These are phyloP conservation scores for Sarocladiaceae sp. DNA, from an alignment of 2,329 filamentous ascomycete species.

Conservation along the genomic window DNA sequence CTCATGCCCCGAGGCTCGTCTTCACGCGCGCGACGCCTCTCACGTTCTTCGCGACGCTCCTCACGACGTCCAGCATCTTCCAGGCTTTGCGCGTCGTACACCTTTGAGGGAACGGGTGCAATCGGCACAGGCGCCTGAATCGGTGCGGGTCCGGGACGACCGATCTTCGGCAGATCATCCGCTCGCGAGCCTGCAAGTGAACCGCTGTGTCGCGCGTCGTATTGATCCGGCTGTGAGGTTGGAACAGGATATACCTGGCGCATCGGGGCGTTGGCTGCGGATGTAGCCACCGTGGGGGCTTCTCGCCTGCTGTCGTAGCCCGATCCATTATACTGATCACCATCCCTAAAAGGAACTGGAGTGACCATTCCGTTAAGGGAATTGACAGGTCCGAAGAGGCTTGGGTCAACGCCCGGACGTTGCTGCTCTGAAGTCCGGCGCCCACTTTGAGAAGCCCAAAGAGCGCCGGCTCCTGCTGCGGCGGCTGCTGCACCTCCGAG, in stretches of 20 bases:
- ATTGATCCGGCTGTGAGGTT: constrained; percentile 59
- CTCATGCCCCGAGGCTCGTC: constrained; percentile 18
- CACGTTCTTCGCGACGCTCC: constrained; percentile 21
- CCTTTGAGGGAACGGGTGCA: constrained; percentile 63
- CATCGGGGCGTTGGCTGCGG: constrained; percentile 30
- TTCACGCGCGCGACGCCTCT: background rate
- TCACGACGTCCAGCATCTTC: constrained; percentile 32
- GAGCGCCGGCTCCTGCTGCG: constrained; percentile 35
- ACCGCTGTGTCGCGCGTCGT: constrained; percentile 42
- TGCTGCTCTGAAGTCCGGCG: constrained; percentile 15
- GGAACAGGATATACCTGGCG: constrained; percentile 64
- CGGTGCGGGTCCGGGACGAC: constrained; percentile 57
- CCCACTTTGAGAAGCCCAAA: constrained; percentile 14
- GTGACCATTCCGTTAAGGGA: constrained; percentile 54
- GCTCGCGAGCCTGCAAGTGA: constrained; percentile 41
- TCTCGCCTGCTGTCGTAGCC: background rate
- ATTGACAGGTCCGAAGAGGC: constrained; percentile 56
- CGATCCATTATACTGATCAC: constrained; percentile 18
- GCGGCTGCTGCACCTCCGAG: constrained; percentile 24
- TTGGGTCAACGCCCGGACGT: constrained; percentile 52
- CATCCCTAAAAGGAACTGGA: constrained; percentile 10
- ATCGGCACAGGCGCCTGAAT: constrained; percentile 85
- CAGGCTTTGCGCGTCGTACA: constrained; percentile 53
- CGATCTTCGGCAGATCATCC: constrained; percentile 31
- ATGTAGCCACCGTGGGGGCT: background rate